phyloP scores from a whole-genome alignment of 331 rosid species.

The Arachis monticola region DNA sequence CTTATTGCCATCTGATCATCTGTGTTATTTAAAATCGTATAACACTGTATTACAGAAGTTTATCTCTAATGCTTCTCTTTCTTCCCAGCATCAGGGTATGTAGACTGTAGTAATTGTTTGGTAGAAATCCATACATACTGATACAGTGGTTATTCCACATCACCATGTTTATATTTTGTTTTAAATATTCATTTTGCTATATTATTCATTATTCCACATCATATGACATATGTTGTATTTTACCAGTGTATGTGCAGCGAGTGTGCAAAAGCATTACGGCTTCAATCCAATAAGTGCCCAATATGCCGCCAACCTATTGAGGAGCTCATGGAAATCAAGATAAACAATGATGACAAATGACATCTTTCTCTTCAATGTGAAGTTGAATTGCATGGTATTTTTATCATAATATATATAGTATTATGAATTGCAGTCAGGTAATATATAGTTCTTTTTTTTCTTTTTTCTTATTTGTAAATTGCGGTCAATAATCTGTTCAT shows the following conservation, averaged over 20 bases:
- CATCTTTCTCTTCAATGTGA: slow-evolving; percentile 34
- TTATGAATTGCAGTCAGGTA: slow-evolving; percentile 23
- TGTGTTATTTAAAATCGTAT: slow-evolving; percentile 3
- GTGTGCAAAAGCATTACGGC: slow-evolving; percentile 77
- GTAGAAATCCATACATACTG: slow-evolving; percentile 5
- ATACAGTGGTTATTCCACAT: background rate
- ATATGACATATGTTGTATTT: slow-evolving; percentile 37
- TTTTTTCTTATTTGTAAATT: slow-evolving; percentile 43
- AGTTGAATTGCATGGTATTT: slow-evolving; percentile 49
- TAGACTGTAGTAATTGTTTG: background rate
- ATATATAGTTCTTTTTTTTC: slow-evolving; percentile 18
- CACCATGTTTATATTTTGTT: background rate
- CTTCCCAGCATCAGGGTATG: slow-evolving; percentile 14
- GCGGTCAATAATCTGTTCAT: slow-evolving; percentile 36
- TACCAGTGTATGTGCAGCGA: slow-evolving; percentile 93
- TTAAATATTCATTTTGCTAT: slow-evolving; percentile 18
- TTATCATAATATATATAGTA: background rate
- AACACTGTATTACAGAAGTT: background rate
- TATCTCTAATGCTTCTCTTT: slow-evolving; percentile 5
- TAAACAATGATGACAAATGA: slow-evolving; percentile 58
- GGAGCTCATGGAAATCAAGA: slow-evolving; percentile 87
- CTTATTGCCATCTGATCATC: slow-evolving; percentile 21
- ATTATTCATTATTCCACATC: slow-evolving; percentile 18
- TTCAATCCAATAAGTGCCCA: slow-evolving; percentile 88
- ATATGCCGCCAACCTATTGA: slow-evolving; percentile 91